Percentiles rank a stretch among this genome's conserved stretches.
Conservation (phyloP, 2,329 filamentous ascomycete species). For the Periglandula ipomoeae region DNA sequence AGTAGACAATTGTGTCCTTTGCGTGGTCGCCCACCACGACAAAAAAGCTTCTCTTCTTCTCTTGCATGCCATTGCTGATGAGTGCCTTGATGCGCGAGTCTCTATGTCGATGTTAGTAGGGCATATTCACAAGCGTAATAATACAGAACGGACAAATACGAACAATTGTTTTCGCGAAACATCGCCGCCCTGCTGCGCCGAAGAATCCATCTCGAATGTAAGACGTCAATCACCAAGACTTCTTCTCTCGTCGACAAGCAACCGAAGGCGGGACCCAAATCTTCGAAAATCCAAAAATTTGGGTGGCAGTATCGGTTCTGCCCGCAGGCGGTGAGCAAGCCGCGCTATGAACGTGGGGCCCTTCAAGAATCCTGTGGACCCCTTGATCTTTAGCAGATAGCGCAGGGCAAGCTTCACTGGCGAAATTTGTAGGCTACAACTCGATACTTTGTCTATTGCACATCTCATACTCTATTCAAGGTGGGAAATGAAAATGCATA, state of each 20-base stretch:
- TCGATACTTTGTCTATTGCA: background rate
- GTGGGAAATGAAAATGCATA: background rate
- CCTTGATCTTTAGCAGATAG: background rate
- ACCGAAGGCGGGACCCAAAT: background rate
- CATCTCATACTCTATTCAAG: background rate
- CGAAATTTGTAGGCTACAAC: background rate
- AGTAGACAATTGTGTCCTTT: constrained; percentile 93
- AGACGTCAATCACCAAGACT: constrained; percentile 10
- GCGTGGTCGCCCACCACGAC: constrained; percentile 85
- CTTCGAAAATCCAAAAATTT: constrained; percentile 30
- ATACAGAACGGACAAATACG: constrained; percentile 15
- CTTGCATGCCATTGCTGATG: constrained; percentile 82
- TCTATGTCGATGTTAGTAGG: constrained; percentile 31
- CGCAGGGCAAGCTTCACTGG: too few relatives aligned
- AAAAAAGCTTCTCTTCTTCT: constrained; percentile 98
- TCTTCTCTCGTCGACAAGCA: background rate
- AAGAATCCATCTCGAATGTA: constrained; percentile 7
- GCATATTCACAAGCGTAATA: background rate
- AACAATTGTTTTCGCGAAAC: constrained; percentile 54
- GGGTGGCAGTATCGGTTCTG: constrained; percentile 26
- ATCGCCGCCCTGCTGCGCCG: constrained; percentile 20
- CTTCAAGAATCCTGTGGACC: background rate
- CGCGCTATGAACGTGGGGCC: background rate
- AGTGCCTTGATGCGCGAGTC: constrained; percentile 86
- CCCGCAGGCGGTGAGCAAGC: constrained; percentile 25